Evolutionary conservation across 2,329 filamentous ascomycete species (phyloP), one percentile per base, ranked within the genome.

Genomic region (Verruconis gallopava): DNA sequence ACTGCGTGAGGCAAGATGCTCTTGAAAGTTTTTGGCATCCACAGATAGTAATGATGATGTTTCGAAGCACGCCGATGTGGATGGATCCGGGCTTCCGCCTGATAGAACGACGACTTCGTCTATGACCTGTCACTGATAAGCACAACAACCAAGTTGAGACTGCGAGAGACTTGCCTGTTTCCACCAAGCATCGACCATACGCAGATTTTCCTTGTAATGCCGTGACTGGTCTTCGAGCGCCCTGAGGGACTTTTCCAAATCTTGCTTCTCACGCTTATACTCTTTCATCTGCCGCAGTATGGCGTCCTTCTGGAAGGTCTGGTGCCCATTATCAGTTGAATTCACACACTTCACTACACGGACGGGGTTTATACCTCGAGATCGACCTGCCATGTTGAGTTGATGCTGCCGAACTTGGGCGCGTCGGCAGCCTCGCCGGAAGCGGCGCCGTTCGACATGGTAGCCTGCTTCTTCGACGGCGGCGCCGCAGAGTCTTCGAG

Each of bases 281-380:
- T 96, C 91, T 58, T 86, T 84, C 86, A 98, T 94, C 65, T 95
- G 89, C 45, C 93, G 85, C 55, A 84, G 81, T 59, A 98, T 94
- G 49, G 91, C 91, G 67, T 94, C 91, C 66, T 96, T 98, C 25
- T 42, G 42, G 28, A 44, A 18, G 18, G 37, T 21, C 42, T 44
- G 28, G 6, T 5, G 11, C 21, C 12, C 13, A 17, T 15, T 21
- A 15, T 15, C 15, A 22, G 3, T 22, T 40, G 28, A 42, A 18
- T 11, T n/a, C 21, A n/a, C 6, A 13, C 14, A 13, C 18, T 35
- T 40, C n/a, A 33, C 5, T n/a, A 17, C 4, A 13, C 21, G 17
- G 17, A 38, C 14, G 15, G 19, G 15, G 5, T n/a, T 11, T 37
- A 19, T 17, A 44, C 42, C 36, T 39, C 36, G 15, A 44, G 37